A percentile compares a stretch with the other conserved stretches of the same genome.
These are phyloP conservation scores for Berkeleyomyces basicola DNA, from an alignment of 2,329 filamentous ascomycete species.

Conservation along the genomic window DNA sequence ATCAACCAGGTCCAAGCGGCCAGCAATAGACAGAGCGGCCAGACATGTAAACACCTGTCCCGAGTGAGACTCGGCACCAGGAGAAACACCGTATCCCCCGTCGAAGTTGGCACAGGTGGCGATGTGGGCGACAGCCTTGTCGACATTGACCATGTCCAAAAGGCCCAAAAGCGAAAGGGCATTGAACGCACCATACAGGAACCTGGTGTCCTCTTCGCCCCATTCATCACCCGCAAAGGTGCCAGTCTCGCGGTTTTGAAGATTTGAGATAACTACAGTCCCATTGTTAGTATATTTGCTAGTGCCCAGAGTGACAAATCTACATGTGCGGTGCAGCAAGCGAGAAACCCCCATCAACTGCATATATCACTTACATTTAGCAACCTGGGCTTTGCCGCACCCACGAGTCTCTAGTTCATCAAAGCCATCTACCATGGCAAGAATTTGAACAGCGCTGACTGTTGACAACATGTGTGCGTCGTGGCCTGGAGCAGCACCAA, in stretches of 20 bases:
- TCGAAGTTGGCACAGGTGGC: slow-evolving; percentile 81
- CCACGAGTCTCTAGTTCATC: slow-evolving; percentile 61
- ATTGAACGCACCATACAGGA: slow-evolving; percentile 80
- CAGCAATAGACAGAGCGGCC: slow-evolving; percentile 69
- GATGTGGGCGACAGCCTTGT: slow-evolving; percentile 65
- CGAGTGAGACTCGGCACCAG: slow-evolving; percentile 84
- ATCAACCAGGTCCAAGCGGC: slow-evolving; percentile 57
- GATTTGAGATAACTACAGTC: slow-evolving; percentile 50
- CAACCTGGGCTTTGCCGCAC: slow-evolving; percentile 50
- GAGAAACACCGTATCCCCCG: slow-evolving; percentile 77
- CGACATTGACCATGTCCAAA: slow-evolving; percentile 56
- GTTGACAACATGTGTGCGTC: slow-evolving; percentile 95
- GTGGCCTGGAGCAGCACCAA: slow-evolving; percentile 84
- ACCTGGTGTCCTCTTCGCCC: slow-evolving; percentile 91
- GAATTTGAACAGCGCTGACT: slow-evolving; percentile 83
- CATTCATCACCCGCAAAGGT: slow-evolving; percentile 90
- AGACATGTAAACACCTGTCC: slow-evolving; percentile 94
- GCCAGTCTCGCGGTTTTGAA: slow-evolving; percentile 68
- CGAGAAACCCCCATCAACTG: neutral
- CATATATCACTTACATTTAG: slow-evolving; percentile 47
- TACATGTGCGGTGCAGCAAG: neutral
- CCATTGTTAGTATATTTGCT: slow-evolving; percentile 14
- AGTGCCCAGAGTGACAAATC: neutral
- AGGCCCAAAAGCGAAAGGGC: slow-evolving; percentile 70
- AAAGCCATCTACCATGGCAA: slow-evolving; percentile 72